Conservation (phyloP, 495 filamentous ascomycete genomes). For the Copromyces sp. region DNA sequence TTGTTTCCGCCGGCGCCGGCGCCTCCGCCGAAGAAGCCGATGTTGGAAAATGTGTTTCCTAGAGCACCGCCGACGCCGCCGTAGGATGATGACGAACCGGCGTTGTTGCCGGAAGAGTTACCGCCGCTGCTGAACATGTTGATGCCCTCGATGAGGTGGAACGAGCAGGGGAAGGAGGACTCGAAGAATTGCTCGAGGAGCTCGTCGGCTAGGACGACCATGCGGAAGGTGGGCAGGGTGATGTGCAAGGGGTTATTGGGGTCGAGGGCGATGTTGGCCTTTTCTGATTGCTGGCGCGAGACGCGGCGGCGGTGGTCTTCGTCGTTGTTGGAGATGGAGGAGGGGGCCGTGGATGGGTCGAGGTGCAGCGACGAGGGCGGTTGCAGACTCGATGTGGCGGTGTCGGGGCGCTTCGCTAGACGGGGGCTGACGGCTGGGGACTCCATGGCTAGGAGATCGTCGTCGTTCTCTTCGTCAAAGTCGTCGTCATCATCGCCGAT, state of each 20-base stretch:
- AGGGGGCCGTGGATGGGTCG: conserved; percentile 10
- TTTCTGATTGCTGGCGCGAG: conserved; percentile 45
- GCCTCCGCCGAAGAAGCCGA: conserved; percentile 39
- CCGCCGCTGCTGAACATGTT: conserved; percentile 10
- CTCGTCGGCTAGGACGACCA: conserved; percentile 96
- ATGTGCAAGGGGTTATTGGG: conserved; percentile 88
- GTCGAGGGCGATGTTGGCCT: conserved; percentile 82
- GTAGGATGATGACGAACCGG: conserved; percentile 45
- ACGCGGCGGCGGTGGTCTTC: conserved; percentile 24
- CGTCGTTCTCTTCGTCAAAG: conserved; percentile 48
- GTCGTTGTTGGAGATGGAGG: conserved; percentile 4
- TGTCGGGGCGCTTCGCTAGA: conserved; percentile 20
- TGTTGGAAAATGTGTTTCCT: conserved; percentile 70
- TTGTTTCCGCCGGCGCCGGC: conserved; percentile 24
- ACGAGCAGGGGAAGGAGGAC: conserved; percentile 58
- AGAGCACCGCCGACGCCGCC: conserved; percentile 40
- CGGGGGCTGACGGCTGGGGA: conserved; percentile 28
- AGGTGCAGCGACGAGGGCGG: conserved; percentile 11
- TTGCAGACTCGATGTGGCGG: conserved; percentile 2
- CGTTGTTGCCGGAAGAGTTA: conserved; percentile 18
- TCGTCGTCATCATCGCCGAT: conserved; percentile 74
- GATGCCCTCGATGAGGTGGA: conserved; percentile 43
- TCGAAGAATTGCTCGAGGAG: conserved; percentile 95
- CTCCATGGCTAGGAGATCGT: conserved; percentile 55
- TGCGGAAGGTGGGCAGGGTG: conserved; percentile 94